Base-by-base conservation (phyloP, 2,329 filamentous ascomycete genomes). In the Cercospora nicotianae region DNA sequence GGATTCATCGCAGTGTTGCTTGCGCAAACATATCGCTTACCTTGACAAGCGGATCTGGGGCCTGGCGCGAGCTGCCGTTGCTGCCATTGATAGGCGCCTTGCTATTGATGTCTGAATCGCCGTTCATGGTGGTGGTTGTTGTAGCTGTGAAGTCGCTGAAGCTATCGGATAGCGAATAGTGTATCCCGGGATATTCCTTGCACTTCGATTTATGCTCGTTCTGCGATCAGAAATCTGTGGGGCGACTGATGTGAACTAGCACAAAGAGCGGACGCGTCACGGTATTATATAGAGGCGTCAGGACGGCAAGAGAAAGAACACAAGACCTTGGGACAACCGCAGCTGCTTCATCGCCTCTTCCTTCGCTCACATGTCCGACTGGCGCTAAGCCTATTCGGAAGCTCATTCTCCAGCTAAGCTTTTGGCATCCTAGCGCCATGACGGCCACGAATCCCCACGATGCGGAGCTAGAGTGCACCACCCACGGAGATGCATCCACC, bases 1-100 rank as follows among this genome's bases (percentile, higher is more conserved):
- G 7, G 3, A 13, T 16, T 20, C 4, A 13, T 45, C 36, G n/a
- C 23, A 63, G 8, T 16, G 20, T 4, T 26, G 20, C 16, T 55
- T n/a, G 48, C 23, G 20, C 48, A 55, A 26, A 55, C 23, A n/a
- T 28, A 26, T 28, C 6, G 28, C 42, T 12, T 64, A 64, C 62
- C 66, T 84, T 83, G 72, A 85, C 77, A 61, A 84, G 74, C 12
- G 75, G 74, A 3, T 75, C 74, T 16, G 48, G 36, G 4, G 23
- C 39, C 48, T 55, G 48, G 45, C 68, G 67, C 18, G 61, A 59
- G 60, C 67, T 70, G 68, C 72, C 73, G 65, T 72, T 70, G 45
- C 72, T 60, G 33, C 72, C 72, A 65, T 72, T 72, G 39, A 75
- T 33, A 20, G 75, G 75, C 63, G 80, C 79, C 74, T 82, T 82